Base-by-base conservation (phyloP, 2,329 filamentous ascomycete genomes). In the Nemania serpens region DNA sequence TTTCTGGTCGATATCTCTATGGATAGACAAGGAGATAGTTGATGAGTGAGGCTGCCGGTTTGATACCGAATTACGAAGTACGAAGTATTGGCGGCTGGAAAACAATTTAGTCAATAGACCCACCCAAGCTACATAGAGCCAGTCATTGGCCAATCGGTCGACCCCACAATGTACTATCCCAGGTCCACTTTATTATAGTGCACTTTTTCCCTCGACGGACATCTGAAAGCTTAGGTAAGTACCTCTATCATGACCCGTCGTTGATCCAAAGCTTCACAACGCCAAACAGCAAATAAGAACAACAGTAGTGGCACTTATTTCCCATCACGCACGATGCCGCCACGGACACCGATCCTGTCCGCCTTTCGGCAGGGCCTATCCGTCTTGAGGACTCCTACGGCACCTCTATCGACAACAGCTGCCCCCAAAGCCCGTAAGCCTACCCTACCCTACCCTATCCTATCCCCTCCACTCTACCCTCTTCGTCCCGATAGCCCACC, bases 301-400 rank as follows among this genome's bases (percentile, higher is more conserved):
- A 52, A n/a, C 22, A 41, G 13, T 45, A 43, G 22, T 61, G 42
- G 52, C 48, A 57, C 42, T 41, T 17, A 50, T 50, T 62, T 25
- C 63, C 22, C 59, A 61, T 22, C 51, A 59, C 55, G 65, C 66
- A 73, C 66, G 55, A 82, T 82, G 79, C 75, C 77, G 58, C 76
- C 76, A 17, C 71, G 77, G 68, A 71, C 80, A 69, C 70, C 75
- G 10, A 55, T 70, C 0, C 37, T 71, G 9, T 49, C 62, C 39
- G 67, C 69, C 34, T 25, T 74, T 4, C 65, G 71, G 65, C 69
- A 65, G 25, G 67, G 69, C 15, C 54, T 64, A 1, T 60, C 62
- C 17, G 43, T 67, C 46, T 17, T 69, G 43, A 62, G 59, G 58
- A 53, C 61, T n/a, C 67, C 69, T 43, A 56, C 37, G n/a, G 69